Conservation (phyloP, 179 eudicot species). For the Spergularia azorica region DNA sequence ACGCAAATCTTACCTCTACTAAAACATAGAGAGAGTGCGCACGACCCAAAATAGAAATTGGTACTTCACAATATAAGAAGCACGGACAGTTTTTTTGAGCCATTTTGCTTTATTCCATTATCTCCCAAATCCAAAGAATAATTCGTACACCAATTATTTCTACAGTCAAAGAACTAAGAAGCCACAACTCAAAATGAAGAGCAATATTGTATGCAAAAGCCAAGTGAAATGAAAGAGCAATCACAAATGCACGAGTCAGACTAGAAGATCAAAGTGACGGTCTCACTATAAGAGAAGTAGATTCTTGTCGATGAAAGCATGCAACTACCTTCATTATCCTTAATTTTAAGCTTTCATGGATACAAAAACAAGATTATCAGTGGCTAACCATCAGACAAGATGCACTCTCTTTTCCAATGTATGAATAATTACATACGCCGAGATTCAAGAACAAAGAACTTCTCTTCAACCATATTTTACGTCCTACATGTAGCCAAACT, state of each 20-base stretch:
- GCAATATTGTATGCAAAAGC: neutral
- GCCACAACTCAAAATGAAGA: slow-evolving; percentile 4
- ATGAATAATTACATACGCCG: neutral
- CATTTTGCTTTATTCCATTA: no score
- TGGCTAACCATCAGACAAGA: neutral
- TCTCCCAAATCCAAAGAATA: neutral
- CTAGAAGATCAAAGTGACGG: neutral
- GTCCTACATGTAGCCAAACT: neutral
- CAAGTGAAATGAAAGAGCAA: neutral
- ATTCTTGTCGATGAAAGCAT: neutral
- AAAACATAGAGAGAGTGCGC: no score
- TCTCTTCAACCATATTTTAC: neutral
- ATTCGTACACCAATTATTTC: neutral
- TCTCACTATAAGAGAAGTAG: neutral
- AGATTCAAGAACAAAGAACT: neutral
- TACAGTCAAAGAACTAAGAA: neutral
- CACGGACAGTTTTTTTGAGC: no score
- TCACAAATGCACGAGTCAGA: neutral
- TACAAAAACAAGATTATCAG: neutral
- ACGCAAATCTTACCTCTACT: no score
- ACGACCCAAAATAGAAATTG: no score
- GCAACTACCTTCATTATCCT: neutral
- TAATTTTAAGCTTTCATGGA: neutral
- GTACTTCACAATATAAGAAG: no score
- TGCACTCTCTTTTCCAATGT: neutral